These are phyloP conservation scores for Theobroma grandiflorum DNA, from an alignment of 441 rosid species.

Conservation along the genomic window DNA sequence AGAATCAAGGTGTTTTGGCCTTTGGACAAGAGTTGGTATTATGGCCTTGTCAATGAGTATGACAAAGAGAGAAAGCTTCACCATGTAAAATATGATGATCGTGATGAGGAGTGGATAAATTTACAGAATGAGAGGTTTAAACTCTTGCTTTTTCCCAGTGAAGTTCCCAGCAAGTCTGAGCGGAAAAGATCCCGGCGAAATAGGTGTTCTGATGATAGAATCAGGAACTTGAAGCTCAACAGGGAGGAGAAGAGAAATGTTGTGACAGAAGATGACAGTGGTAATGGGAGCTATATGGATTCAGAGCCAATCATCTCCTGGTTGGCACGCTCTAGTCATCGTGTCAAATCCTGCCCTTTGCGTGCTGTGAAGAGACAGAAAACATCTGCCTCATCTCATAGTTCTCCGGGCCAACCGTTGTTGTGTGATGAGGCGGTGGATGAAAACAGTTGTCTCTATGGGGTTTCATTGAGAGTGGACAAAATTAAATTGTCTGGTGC, in stretches of 20 bases:
- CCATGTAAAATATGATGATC: conserved; percentile 96
- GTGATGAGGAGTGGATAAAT: conserved; percentile 96
- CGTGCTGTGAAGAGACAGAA: conserved; percentile 61
- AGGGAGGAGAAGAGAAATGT: conserved; percentile 50
- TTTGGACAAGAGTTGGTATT: conserved; percentile 89
- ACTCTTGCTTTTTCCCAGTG: conserved; percentile 81
- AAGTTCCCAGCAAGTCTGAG: conserved; percentile 65
- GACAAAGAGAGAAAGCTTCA: conserved; percentile 78
- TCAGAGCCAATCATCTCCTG: conserved; percentile 95
- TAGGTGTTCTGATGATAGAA: conserved; percentile 40
- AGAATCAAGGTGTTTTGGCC: conserved; percentile 96
- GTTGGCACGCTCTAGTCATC: conserved; percentile 74
- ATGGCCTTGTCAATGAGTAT: conserved; percentile 81
- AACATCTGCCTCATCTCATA: conserved; percentile 35
- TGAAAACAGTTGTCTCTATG: conserved; percentile 37
- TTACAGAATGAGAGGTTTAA: conserved; percentile 87
- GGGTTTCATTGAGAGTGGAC: conserved; percentile 38
- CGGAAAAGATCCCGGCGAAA: conserved; percentile 51
- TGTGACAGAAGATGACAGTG: conserved; percentile 59
- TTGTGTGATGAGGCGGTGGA: conserved; percentile 37
- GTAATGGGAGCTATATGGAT: conserved; percentile 63
- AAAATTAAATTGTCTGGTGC: conserved; percentile 37
- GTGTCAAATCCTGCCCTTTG: conserved; percentile 63
- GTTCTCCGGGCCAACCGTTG: conserved; percentile 24
- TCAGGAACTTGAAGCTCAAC: conserved; percentile 43